Evolutionary conservation across 768 basidiomycete species (phyloP), one percentile per base, ranked within the genome.

Genomic region (Serendipita vermifera): DNA sequence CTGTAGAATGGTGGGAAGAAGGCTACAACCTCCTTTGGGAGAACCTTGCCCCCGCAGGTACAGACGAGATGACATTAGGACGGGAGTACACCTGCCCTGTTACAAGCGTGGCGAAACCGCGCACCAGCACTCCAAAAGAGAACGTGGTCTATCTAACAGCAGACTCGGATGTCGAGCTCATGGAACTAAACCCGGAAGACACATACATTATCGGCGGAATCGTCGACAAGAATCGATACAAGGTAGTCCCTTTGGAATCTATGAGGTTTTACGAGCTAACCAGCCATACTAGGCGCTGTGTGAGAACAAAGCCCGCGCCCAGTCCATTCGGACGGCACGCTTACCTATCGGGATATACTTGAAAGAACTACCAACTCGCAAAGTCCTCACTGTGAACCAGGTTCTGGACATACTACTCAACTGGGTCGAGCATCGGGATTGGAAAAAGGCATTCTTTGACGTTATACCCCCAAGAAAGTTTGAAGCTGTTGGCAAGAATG

Each of bases 351-450:
- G 91, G n/a, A 83, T 82, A 56, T 96, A 88, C 67, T 73, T 98
- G 33, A 76, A 83, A 39, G 77, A 84, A 46, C 73, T 99, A 57
- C 77, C 83, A 31, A 92, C 93, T 7, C 82, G 96, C 59, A 98
- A 97, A 64, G 91, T 99, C 31, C 74, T 99, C 60, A 99, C 96
- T 1, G 92, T 99, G 55, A 98, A 99, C 68, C 96, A 97, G 70
- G 79, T 86, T 26, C 87, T 93, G 65, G 90, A 94, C 68, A 96
- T 98, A 61, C 73, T 99, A 56, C 68, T 92, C 17, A 80, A 83
- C 62, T 98, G 90, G 87, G 77, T 85, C n/a, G 86, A 89, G 64
- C 81, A 77, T 13, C 76, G 78, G 59, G 76, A 85, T 62, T 99
- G 96, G 96, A 81, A 86, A 64, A 68, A 79, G 56, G 88, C 96